A percentile compares a stretch with the other conserved stretches of the same genome.
Conservation (phyloP, 441 rosid species). For the Pelargonium fulgidum region DNA sequence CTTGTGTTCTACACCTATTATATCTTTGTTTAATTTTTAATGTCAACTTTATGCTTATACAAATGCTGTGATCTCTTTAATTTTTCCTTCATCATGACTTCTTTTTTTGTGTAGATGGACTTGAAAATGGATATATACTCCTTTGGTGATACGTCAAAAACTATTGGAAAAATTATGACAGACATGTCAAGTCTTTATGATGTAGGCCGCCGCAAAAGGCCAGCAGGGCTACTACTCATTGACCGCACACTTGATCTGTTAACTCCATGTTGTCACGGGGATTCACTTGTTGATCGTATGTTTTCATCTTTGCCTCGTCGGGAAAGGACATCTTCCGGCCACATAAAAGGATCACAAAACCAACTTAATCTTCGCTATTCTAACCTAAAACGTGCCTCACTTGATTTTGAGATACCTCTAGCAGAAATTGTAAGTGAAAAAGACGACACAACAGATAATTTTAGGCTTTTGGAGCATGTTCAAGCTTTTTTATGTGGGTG, state of each 20-base stretch:
- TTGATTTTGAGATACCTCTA: constrained; percentile 72
- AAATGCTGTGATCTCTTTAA: not conserved
- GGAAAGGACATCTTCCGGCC: constrained; percentile 39
- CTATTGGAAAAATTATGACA: constrained; percentile 81
- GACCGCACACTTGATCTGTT: constrained; percentile 92
- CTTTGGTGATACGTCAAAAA: constrained; percentile 75
- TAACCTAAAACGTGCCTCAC: constrained; percentile 51
- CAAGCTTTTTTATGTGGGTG: constrained; percentile 70
- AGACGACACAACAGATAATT: constrained; percentile 31
- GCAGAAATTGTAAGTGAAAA: constrained; percentile 50
- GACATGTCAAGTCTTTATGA: constrained; percentile 98
- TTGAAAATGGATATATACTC: constrained; percentile 92
- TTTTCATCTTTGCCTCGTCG: constrained; percentile 70
- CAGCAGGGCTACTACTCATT: constrained; percentile 80
- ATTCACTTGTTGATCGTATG: constrained; percentile 78
- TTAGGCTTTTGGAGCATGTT: constrained; percentile 44
- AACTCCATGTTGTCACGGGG: constrained; percentile 88
- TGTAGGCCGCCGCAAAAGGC: constrained; percentile 83
- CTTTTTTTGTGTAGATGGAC: constrained; percentile 64
- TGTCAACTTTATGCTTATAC: not conserved
- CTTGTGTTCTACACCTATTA: not conserved
- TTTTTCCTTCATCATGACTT: constrained; percentile 15
- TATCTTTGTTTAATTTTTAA: not conserved
- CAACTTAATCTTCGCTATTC: constrained; percentile 42
- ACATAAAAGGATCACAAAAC: constrained; percentile 40